Conservation (phyloP, 1,284 basidiomycete species). For the Apiotrichum gracile region DNA sequence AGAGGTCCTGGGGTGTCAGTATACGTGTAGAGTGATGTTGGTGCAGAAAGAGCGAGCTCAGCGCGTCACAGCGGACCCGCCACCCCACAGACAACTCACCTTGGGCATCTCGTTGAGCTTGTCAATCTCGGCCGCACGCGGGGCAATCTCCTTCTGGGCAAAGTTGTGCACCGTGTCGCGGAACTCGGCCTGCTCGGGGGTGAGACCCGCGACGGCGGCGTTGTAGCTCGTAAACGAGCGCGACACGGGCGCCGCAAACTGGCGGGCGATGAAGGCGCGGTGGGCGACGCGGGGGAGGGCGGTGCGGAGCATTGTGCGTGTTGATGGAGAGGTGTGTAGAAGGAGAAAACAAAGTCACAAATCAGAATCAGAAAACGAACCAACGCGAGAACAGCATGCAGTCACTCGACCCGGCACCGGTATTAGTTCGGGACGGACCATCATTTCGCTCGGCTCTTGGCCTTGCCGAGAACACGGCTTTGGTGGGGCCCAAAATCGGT, state of each 20-base stretch:
- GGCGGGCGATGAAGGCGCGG: not conserved
- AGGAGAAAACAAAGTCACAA: not conserved
- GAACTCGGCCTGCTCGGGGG: conserved; percentile 80
- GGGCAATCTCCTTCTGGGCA: conserved; percentile 71
- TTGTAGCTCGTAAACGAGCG: conserved; percentile 56
- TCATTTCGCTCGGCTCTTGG: too few species aligned
- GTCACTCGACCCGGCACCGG: too few species aligned
- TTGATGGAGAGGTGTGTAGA: not conserved
- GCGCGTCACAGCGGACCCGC: not conserved
- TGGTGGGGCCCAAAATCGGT: too few species aligned
- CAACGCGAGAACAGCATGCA: too few species aligned
- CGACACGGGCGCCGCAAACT: not conserved
- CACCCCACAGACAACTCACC: conserved; percentile 49
- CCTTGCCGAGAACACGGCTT: too few species aligned
- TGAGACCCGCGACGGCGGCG: conserved; percentile 68
- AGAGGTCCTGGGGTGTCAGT: conserved; percentile 59
- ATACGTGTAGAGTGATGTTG: not conserved
- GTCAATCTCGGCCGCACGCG: conserved; percentile 76
- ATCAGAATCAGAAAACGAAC: not conserved
- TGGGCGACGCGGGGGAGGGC: not conserved
- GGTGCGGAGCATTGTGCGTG: not conserved
- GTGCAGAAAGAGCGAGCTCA: not conserved
- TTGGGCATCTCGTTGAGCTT: conserved; percentile 69
- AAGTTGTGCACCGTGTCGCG: conserved; percentile 69
- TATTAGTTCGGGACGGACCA: too few species aligned